phyloP scores from a whole-genome alignment of 306 rosid species.

The Rosa lucieae region DNA sequence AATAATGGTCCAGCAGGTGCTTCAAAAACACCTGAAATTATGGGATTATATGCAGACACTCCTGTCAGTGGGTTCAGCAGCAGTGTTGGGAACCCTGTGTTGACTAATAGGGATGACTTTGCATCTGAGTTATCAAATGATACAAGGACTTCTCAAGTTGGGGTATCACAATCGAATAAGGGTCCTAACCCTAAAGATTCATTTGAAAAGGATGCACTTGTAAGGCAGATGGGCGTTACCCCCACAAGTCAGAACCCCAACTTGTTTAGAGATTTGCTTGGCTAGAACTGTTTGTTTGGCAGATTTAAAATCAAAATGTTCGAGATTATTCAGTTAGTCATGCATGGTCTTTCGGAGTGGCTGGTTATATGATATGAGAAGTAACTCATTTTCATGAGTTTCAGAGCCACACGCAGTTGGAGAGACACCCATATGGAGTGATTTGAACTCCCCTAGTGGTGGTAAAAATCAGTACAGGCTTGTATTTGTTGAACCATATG shows the following conservation, averaged over 20 bases:
- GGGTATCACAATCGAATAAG: slow-evolving; percentile 48
- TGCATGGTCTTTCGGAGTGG: slow-evolving; percentile 18
- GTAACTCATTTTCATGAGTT: neutral
- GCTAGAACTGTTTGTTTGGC: slow-evolving; percentile 34
- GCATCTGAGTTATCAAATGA: slow-evolving; percentile 43
- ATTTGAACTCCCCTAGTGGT: slow-evolving; percentile 28
- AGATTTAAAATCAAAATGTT: neutral
- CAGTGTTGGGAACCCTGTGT: slow-evolving; percentile 35
- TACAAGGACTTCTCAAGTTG: slow-evolving; percentile 30
- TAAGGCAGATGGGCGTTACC: slow-evolving; percentile 88
- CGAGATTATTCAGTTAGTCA: slow-evolving; percentile 17
- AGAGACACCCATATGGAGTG: slow-evolving; percentile 5
- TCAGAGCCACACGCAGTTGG: slow-evolving; percentile 17
- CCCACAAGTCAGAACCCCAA: slow-evolving; percentile 79
- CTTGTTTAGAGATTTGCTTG: slow-evolving; percentile 69
- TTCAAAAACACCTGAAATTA: slow-evolving; percentile 47
- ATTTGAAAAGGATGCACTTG: slow-evolving; percentile 73
- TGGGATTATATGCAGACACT: slow-evolving; percentile 46
- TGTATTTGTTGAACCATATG: slow-evolving; percentile 18
- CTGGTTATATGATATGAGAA: slow-evolving; percentile 16
- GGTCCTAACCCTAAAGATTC: slow-evolving; percentile 54
- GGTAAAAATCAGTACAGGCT: slow-evolving; percentile 25
- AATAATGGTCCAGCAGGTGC: slow-evolving; percentile 37
- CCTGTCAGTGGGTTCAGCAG: slow-evolving; percentile 40
- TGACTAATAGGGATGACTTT: slow-evolving; percentile 36